Evolutionary conservation across 352 stramenopile genomes (phyloP), one percentile per base, ranked within the genome.

Genomic region (Globisporangium solare): DNA sequence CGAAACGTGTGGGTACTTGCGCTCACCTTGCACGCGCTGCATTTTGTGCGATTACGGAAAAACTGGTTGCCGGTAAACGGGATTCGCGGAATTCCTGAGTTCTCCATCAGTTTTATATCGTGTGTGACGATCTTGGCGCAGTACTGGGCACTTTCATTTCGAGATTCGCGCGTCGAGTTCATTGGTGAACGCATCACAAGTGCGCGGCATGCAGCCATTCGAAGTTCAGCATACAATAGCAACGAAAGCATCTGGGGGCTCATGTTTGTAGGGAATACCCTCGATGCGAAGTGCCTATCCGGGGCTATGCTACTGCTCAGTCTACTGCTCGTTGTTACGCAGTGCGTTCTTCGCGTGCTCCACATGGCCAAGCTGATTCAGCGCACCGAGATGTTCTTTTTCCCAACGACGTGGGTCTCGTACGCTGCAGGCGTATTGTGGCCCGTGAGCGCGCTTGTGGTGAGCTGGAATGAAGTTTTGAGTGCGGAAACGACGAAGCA

Each of bases 1-100:
- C 66, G 66, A 0, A 68, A 52, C n/a, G 55, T 73, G 6, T 78
- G 66, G 55, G 42, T 63, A 22, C n/a, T 67, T 2, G 61, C 61
- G 11, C 14, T 61, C 27, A 11, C 49, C 7, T 8, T 67, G 31
- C 58, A 63, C 31, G 22, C 42, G 15, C 15, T 58, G n/a, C 35
- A 42, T 6, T 43, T 27, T 7, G 18, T 42, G n/a, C 39, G 31
- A n/a, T 43, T 47, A 11, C 22, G 40, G 45, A 21, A n/a, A n/a
- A 35, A n/a, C 12, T 56, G 39, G 39, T 35, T 13, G 22, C 14
- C 56, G 3, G 27, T 27, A 7, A 47, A 47, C 2, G 61, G 61
- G 20, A 57, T 56, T 32, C 32, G n/a, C 13, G 56, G 42, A 3
- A 27, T 64, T 27, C 24, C 17, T 14, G 47, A 54, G 15, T 61